Percentiles rank a stretch among this genome's conserved stretches.
These are phyloP conservation scores for Veloboletus limbatus DNA, from an alignment of 1,284 basidiomycete species.

Conservation along the genomic window DNA sequence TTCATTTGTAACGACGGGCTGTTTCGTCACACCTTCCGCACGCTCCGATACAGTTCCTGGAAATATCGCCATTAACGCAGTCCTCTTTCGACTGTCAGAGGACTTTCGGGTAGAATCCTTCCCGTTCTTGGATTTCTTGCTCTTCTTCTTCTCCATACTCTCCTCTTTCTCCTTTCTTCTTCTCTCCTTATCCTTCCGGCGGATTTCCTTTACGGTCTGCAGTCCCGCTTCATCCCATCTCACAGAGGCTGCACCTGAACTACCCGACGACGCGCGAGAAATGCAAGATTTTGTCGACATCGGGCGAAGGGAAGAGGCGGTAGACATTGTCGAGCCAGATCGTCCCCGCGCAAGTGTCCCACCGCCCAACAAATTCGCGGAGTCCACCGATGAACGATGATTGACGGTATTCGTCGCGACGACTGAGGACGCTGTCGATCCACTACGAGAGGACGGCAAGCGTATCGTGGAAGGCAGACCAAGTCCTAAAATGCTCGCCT, in stretches of 20 bases:
- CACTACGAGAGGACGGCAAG: constrained; percentile 46
- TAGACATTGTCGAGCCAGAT: constrained; percentile 48
- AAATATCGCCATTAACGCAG: constrained; percentile 49
- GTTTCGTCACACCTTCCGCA: constrained; percentile 9
- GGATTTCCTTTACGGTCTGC: constrained; percentile 50
- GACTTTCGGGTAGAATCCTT: constrained; percentile 25
- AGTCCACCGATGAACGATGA: constrained; percentile 49
- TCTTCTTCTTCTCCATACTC: constrained; percentile 21
- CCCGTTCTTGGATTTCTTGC: constrained; percentile 30
- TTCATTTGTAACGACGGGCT: constrained; percentile 46
- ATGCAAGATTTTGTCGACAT: constrained; percentile 50
- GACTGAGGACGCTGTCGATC: constrained; percentile 40
- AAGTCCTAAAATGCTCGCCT: constrained; percentile 55
- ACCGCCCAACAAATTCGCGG: constrained; percentile 32
- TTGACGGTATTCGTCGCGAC: constrained; percentile 13
- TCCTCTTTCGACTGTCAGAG: constrained; percentile 46
- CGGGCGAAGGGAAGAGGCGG: constrained; percentile 56
- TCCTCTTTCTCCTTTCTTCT: constrained; percentile 12
- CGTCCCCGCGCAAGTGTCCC: constrained; percentile 34
- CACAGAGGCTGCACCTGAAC: constrained; percentile 46
- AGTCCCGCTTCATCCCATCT: constrained; percentile 66
- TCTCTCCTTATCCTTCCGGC: constrained; percentile 44
- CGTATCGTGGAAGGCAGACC: constrained; percentile 47
- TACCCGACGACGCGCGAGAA: constrained; percentile 48
- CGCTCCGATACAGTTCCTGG: constrained; percentile 33